Evolutionary conservation across 2,329 filamentous ascomycete species (phyloP), one percentile per base, ranked within the genome.

Genomic region (Phyllosticta citriasiana): DNA sequence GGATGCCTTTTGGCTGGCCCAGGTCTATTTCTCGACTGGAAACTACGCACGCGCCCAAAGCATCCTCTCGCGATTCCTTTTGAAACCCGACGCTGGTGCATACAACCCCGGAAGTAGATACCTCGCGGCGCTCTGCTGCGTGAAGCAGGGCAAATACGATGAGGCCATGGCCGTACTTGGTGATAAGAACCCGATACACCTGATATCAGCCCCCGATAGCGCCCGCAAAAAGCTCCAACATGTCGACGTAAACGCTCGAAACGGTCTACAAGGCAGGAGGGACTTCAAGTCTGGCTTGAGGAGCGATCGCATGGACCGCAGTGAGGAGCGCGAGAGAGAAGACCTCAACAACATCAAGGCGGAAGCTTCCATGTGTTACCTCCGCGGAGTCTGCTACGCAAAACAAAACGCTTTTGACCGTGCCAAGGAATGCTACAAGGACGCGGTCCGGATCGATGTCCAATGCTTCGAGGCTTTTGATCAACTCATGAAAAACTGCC

Each of bases 381-480:
- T 99, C 58, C 83, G 94, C 25, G 94, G 94, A 4, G 82, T 96
- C 57, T 97, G 95, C 79, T 97, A 91, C 72, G 92, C 94, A 6
- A 96, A 96, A 75, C 90, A 96, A 73, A 99, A 97, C 74, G 89
- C 93, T 26, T 97, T 97, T 69, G 94, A 99, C 72, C 87, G 91
- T 35, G 94, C 94, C 58, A 97, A 97, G 73, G 92, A 97, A 69
- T 97, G 94, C 77, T 99, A 97, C 81, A 97, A 97, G 77, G 91
- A 96, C 69, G 94, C 94, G 1, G 91, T 97, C 54, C 86, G 89
- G 64, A 97, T 99, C 70, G 94, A 99, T 71, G 92, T 97, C 3
- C 92, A 96, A 73, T 99, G 94, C 76, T 97, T 96, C 71, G 94
- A 99, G 75, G 94, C 94, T 0, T 97, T 99, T 71, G 92, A 97